These are phyloP conservation scores for Wickerhamiella bombiphila DNA, from an alignment of 805 yeast genomes.

Conservation along the genomic window DNA sequence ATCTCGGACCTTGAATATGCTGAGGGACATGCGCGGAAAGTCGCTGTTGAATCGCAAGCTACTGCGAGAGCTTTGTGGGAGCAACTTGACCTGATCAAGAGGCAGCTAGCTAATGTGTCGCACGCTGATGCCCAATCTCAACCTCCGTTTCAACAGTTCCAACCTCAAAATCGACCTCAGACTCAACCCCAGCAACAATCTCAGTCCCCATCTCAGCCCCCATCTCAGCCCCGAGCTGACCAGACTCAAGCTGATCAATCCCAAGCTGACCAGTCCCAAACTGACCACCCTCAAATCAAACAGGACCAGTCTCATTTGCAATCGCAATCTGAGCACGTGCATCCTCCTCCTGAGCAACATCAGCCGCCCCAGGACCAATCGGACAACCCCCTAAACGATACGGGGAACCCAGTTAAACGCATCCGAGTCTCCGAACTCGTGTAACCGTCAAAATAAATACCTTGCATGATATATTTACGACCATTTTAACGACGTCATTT, in stretches of 20 bases:
- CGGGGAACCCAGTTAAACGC: conserved; percentile 3
- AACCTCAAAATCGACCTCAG: conserved; percentile 1
- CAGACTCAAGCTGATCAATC: neutral
- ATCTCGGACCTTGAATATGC: conserved; percentile 60
- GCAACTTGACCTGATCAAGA: conserved; percentile 1
- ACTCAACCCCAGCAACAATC: neutral
- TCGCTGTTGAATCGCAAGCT: conserved; percentile 1
- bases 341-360: neutral
- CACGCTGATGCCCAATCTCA: conserved; percentile 5
- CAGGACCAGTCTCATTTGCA: too few species aligned
- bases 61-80: conserved; percentile 2
- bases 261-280: neutral
- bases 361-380: neutral
- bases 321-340: too few species aligned
- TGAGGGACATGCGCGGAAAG: conserved; percentile 23
- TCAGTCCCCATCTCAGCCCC: neutral
- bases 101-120: neutral
- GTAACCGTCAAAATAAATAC: neutral
- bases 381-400: too few species aligned
- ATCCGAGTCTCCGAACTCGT: conserved; percentile 4
- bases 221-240: neutral
- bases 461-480: neutral
- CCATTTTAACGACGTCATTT: neutral
- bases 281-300: neutral
- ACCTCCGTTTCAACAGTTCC: conserved; percentile 1